Evolutionary conservation across 192 early-diverging fungal genomes (phyloP).

Genomic region (Diversispora eburnea): DNA sequence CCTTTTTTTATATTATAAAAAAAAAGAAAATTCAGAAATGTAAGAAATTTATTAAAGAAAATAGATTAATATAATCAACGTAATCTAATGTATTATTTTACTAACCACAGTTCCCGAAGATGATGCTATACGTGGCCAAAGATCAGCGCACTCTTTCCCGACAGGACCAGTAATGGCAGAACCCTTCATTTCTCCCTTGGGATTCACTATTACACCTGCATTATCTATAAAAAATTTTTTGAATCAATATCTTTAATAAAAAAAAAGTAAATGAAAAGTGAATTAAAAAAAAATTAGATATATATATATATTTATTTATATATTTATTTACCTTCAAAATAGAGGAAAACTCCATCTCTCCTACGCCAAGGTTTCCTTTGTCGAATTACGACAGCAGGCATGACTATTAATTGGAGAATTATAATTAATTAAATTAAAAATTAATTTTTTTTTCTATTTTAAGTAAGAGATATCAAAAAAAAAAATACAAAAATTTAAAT

Average conservation of each 20-base stretch:
- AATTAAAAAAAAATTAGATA: neutral
- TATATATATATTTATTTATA: too few species aligned
- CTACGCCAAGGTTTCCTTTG: conserved; percentile 99
- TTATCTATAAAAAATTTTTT: conserved; percentile 68
- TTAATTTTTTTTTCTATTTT: neutral
- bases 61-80: neutral
- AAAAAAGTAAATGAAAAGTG: neutral
- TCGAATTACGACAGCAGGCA: conserved; percentile 98
- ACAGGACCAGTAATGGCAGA: conserved; percentile 99
- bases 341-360: conserved; percentile 97
- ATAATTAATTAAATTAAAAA: neutral
- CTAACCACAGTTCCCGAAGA: conserved; percentile 74
- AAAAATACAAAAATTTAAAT: neutral
- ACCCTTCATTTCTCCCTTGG: conserved; percentile 99
- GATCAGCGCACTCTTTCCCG: conserved; percentile 99
- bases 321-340: conserved; percentile 78
- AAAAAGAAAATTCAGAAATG: too few species aligned
- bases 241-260: neutral
- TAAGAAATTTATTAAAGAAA: too few species aligned
- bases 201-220: conserved; percentile 99
- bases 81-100: neutral
- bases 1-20: too few species aligned
- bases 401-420: conserved; percentile 53
- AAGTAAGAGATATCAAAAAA: neutral
- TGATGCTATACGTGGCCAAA: conserved; percentile 99